Percentiles rank a stretch among this genome's conserved stretches.
phyloP scores from a whole-genome alignment of 768 basidiomycete genomes.

The Lentinula sp. region DNA sequence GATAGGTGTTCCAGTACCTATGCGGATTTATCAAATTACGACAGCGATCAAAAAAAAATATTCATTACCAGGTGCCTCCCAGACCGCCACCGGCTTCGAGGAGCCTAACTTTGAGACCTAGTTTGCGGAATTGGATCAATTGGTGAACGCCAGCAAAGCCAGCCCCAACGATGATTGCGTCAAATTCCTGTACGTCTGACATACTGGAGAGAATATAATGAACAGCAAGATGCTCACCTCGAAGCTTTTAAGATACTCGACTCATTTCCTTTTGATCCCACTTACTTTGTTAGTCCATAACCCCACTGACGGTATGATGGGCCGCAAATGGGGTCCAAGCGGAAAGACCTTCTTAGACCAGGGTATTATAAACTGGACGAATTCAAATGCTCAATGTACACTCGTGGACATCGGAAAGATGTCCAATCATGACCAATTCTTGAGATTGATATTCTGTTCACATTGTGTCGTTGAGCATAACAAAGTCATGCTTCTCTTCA shows the following conservation, averaged over 20 bases:
- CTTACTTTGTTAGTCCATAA: not conserved
- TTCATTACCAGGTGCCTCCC: slow-evolving; percentile 13
- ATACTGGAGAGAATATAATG: not conserved
- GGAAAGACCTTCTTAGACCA: not conserved
- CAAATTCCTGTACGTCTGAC: slow-evolving; percentile 1
- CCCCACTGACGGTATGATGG: not conserved
- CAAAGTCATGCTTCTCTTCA: not conserved
- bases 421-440: not conserved
- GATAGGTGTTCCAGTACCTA: slow-evolving; percentile 2
- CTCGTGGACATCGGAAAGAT: not conserved
- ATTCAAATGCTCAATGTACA: not conserved
- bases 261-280: not conserved
- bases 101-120: slow-evolving; percentile 8
- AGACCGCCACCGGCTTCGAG: slow-evolving; percentile 11
- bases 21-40: not conserved
- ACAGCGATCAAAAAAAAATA: not conserved
- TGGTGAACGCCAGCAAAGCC: slow-evolving; percentile 6
- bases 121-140: slow-evolving; percentile 5
- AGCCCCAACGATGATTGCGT: slow-evolving; percentile 2
- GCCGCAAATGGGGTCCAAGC: not conserved
- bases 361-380: not conserved
- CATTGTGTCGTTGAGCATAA: too few species aligned
- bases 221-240: not conserved
- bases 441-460: too few species aligned
- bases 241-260: not conserved